phyloP scores from a whole-genome alignment of 495 filamentous ascomycete species.

The Podospora conica region DNA sequence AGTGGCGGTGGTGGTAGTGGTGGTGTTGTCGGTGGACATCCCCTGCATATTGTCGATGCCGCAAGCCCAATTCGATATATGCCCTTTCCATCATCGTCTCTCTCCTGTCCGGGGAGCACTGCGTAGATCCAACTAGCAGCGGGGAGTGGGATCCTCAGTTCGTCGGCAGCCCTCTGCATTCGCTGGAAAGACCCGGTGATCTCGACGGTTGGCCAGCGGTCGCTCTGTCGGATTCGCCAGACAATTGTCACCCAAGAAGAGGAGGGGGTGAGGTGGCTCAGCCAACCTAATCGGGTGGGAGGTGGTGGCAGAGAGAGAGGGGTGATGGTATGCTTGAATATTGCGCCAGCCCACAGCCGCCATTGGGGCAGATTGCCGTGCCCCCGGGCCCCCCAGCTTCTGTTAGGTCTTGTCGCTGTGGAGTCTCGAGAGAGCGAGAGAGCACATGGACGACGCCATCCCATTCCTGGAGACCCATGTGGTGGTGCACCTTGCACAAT shows the following conservation, averaged over 20 bases:
- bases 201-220: slow-evolving; percentile 18
- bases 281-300: slow-evolving; percentile 19
- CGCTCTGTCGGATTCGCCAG: slow-evolving; percentile 1
- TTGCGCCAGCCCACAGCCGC: not conserved
- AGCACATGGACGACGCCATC: not conserved
- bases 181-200: slow-evolving; percentile 17
- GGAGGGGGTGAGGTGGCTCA: slow-evolving; percentile 8
- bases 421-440: slow-evolving; percentile 3
- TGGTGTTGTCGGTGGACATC: not conserved
- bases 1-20: not conserved
- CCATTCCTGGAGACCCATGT: not conserved
- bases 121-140: not conserved
- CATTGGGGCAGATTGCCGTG: slow-evolving; percentile 16
- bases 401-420: slow-evolving; percentile 7
- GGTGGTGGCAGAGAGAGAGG: slow-evolving; percentile 8
- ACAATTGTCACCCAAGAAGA: not conserved
- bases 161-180: not conserved
- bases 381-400: not conserved
- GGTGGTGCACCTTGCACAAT: not conserved
- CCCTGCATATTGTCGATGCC: not conserved
- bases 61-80: not conserved
- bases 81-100: not conserved
- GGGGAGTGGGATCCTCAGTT: not conserved
- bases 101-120: not conserved
- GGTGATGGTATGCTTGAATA: not conserved